These are phyloP conservation scores for Backusella morwellensis DNA, from an alignment of 192 early-diverging fungal genomes.

Conservation along the genomic window DNA sequence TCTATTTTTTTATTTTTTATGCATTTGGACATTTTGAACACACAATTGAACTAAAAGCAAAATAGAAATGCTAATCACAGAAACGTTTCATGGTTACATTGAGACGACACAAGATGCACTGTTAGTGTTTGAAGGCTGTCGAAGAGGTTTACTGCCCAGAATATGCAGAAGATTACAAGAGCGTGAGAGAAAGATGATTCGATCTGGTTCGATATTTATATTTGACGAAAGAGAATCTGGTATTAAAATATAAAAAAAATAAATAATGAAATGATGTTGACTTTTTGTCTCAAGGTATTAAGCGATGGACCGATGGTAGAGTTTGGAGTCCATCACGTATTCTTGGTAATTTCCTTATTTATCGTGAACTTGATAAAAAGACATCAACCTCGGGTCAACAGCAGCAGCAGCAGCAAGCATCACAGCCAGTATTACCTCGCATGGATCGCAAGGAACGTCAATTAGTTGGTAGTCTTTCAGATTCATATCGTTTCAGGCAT, in stretches of 20 bases:
- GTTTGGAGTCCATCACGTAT: conserved; percentile 85
- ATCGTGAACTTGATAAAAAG: conserved; percentile 65
- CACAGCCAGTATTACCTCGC: not conserved
- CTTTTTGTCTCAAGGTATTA: conserved; percentile 48
- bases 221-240: conserved; percentile 82
- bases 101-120: conserved; percentile 77
- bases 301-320: conserved; percentile 85
- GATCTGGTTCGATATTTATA: conserved; percentile 76
- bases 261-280: not conserved
- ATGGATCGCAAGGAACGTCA: conserved; percentile 46
- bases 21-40: not conserved
- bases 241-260: not conserved
- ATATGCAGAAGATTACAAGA: conserved; percentile 70
- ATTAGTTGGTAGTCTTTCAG: conserved; percentile 54
- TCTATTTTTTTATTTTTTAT: not conserved
- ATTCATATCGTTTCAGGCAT: conserved; percentile 54
- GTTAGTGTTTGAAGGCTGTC: conserved; percentile 76
- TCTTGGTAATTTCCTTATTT: conserved; percentile 76
- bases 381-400: not conserved
- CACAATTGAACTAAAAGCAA: not conserved
- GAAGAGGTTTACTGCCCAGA: conserved; percentile 62
- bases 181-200: conserved; percentile 65
- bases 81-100: conserved; percentile 65
- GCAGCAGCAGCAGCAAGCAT: not conserved
- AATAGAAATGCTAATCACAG: conserved; percentile 20